phyloP scores from a whole-genome alignment of 2,329 filamentous ascomycete species.

The Bipolaris cookei region DNA sequence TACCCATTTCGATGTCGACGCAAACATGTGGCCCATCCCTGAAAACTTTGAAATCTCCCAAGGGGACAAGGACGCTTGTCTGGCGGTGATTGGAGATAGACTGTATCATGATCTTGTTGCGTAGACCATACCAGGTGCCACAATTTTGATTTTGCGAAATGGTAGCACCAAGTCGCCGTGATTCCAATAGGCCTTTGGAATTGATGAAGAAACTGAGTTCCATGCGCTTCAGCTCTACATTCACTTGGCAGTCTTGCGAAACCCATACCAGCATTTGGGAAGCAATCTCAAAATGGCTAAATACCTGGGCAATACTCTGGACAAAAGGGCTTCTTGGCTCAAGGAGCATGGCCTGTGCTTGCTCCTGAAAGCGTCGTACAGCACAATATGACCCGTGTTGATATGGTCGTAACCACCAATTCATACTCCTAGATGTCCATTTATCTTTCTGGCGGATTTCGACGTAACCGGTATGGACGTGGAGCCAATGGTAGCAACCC shows the following conservation, averaged over 20 bases:
- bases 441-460: conserved; percentile 59
- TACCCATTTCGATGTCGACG: conserved; percentile 45
- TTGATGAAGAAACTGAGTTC: conserved; percentile 64
- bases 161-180: conserved; percentile 57
- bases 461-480: conserved; percentile 55
- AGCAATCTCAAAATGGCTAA: conserved; percentile 58
- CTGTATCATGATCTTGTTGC: conserved; percentile 64
- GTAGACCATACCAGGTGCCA: conserved; percentile 66
- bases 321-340: conserved; percentile 57
- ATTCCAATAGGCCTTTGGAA: conserved; percentile 51
- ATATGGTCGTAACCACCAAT: conserved; percentile 53
- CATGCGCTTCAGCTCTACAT: conserved; percentile 60
- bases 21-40: conserved; percentile 50
- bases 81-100: conserved; percentile 50
- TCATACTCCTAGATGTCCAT: conserved; percentile 48
- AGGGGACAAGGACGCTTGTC: conserved; percentile 62
- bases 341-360: conserved; percentile 50
- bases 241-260: conserved; percentile 42
- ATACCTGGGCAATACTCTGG: conserved; percentile 52
- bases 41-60: conserved; percentile 50
- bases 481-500: conserved; percentile 66
- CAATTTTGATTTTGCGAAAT: conserved; percentile 62
- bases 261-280: conserved; percentile 57
- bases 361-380: conserved; percentile 28
- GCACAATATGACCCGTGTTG: conserved; percentile 9